A percentile compares a stretch with the other conserved stretches of the same genome.
Conservation (phyloP, 1,284 basidiomycete genomes). For the Tilletia walkeri region DNA sequence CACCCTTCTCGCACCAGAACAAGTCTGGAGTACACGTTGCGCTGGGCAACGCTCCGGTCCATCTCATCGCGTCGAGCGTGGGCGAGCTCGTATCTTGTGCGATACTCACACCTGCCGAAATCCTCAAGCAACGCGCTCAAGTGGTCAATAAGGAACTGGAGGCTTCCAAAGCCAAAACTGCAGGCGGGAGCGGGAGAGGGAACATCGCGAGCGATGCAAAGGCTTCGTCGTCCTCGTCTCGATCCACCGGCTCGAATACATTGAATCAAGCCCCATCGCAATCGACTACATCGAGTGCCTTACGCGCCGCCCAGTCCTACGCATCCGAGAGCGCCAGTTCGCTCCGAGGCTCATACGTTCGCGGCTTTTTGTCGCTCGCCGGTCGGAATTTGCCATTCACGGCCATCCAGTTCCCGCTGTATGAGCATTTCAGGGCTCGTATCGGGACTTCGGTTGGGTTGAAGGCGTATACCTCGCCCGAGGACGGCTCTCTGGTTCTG, state of each 20-base stretch:
- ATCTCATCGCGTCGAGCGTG: slow-evolving; percentile 35
- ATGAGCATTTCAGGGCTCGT: slow-evolving; percentile 35
- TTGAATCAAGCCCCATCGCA: not conserved
- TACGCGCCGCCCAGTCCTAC: no score
- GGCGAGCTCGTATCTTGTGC: slow-evolving; percentile 46
- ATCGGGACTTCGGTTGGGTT: slow-evolving; percentile 32
- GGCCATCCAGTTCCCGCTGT: slow-evolving; percentile 48
- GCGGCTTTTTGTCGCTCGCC: slow-evolving; percentile 42
- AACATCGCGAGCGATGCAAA: not conserved
- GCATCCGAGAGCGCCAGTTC: not conserved
- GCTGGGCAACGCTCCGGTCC: slow-evolving; percentile 28
- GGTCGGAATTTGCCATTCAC: slow-evolving; percentile 50
- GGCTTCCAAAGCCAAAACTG: not conserved
- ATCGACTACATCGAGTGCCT: no score
- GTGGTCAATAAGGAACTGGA: slow-evolving; percentile 35
- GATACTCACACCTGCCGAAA: slow-evolving; percentile 45
- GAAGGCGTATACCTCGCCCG: slow-evolving; percentile 22
- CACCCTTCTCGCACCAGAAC: slow-evolving; percentile 29
- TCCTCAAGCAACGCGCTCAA: slow-evolving; percentile 47
- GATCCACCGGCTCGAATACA: slow-evolving; percentile 7
- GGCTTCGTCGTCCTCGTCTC: slow-evolving; percentile 20
- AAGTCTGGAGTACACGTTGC: slow-evolving; percentile 14
- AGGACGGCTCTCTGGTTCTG: slow-evolving; percentile 15
- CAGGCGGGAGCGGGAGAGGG: no score
- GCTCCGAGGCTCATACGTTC: slow-evolving; percentile 21